These are phyloP conservation scores for Penicillium sp. DNA, from an alignment of 2,329 filamentous ascomycete genomes.

Conservation along the genomic window DNA sequence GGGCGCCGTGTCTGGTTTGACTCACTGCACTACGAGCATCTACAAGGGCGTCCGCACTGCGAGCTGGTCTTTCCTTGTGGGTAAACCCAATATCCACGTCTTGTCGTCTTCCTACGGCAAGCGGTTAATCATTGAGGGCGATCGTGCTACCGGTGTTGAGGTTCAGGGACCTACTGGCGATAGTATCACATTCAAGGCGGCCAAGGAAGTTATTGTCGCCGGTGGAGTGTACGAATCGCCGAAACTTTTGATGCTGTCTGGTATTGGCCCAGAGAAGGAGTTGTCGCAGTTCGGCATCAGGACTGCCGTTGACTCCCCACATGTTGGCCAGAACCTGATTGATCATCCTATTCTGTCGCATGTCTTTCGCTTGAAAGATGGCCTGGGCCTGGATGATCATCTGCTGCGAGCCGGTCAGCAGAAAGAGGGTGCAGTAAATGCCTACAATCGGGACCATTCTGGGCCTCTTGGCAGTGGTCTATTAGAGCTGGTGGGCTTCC, in stretches of 20 bases:
- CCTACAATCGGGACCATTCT: too few species aligned
- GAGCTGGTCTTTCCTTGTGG: too few species aligned
- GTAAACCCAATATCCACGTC: too few species aligned
- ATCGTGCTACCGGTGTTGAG: too few species aligned
- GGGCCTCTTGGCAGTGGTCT: slow-evolving; percentile 21
- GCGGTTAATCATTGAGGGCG: too few species aligned
- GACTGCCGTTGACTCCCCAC: slow-evolving; percentile 26
- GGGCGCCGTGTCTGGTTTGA: too few species aligned
- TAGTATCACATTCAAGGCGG: slow-evolving; percentile 47
- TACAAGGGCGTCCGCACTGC: too few species aligned
- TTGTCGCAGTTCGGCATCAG: slow-evolving; percentile 17
- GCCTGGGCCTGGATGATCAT: slow-evolving; percentile 35
- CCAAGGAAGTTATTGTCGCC: slow-evolving; percentile 45
- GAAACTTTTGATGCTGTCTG: slow-evolving; percentile 49
- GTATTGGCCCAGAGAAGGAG: slow-evolving; percentile 39
- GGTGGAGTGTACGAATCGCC: slow-evolving; percentile 51
- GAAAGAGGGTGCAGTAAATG: slow-evolving; percentile 23
- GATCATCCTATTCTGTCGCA: slow-evolving; percentile 41
- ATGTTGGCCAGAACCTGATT: slow-evolving; percentile 26
- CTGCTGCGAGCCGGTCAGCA: slow-evolving; percentile 38
- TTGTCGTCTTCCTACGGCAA: too few species aligned
- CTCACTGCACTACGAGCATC: too few species aligned
- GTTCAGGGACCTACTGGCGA: slow-evolving; percentile 33
- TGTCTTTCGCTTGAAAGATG: slow-evolving; percentile 42
- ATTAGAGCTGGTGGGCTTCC: slow-evolving; percentile 15